phyloP scores from a whole-genome alignment of 2,329 filamentous ascomycete species.

The Cladophialophora exuberans region DNA sequence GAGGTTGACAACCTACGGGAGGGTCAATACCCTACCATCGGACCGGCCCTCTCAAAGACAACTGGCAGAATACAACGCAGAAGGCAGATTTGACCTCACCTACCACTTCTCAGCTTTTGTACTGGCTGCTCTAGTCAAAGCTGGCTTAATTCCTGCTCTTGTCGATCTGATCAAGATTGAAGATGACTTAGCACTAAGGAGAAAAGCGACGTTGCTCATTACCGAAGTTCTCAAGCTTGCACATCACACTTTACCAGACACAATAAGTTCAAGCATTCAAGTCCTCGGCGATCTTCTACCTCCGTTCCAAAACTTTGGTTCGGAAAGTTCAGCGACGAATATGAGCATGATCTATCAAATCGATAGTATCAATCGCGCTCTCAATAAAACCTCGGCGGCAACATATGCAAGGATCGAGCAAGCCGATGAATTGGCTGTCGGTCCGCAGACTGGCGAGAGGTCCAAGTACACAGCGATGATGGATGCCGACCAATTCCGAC shows the following conservation, averaged over 20 bases:
- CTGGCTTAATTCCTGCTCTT: constrained; percentile 64
- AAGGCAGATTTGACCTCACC: constrained; percentile 79
- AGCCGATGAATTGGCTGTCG: constrained; percentile 35
- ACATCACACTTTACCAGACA: constrained; percentile 78
- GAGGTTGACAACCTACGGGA: constrained; percentile 92
- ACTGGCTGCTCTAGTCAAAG: constrained; percentile 80
- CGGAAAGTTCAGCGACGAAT: constrained; percentile 75
- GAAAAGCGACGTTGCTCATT: constrained; percentile 87
- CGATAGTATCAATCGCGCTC: constrained; percentile 90
- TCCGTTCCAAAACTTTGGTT: constrained; percentile 71
- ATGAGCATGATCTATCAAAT: constrained; percentile 96
- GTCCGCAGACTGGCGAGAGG: constrained; percentile 51
- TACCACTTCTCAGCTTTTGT: constrained; percentile 93
- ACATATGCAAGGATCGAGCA: constrained; percentile 46
- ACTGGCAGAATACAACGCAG: constrained; percentile 62
- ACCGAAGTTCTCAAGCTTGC: constrained; percentile 90
- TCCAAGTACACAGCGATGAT: constrained; percentile 62
- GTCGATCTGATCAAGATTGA: constrained; percentile 55
- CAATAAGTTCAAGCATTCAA: constrained; percentile 83
- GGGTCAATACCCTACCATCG: constrained; percentile 81
- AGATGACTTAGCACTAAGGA: constrained; percentile 62
- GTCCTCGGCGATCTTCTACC: constrained; percentile 84
- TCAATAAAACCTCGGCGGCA: constrained; percentile 66
- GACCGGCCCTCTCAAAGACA: constrained; percentile 58
- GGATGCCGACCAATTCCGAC: constrained; percentile 66